Evolutionary conservation across 495 filamentous ascomycete species (phyloP).

Genomic region (Neurospora pannonica): DNA sequence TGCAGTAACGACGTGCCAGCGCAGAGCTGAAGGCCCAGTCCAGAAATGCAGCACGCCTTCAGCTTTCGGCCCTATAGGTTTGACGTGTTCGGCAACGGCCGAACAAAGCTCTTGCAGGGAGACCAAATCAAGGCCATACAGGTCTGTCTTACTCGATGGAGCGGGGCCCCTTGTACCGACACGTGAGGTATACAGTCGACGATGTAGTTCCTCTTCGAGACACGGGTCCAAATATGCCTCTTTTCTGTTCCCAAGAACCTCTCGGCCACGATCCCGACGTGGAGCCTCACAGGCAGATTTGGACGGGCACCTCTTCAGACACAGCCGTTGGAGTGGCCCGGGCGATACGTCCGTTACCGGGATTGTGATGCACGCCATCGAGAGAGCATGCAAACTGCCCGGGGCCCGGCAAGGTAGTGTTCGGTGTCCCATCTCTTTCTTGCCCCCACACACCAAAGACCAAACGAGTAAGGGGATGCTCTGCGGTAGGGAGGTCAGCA

Average conservation of each 20-base stretch:
- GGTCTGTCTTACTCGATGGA: conserved; percentile 13
- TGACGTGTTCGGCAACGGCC: conserved; percentile 25
- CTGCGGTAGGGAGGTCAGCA: background rate
- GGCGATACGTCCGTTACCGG: conserved; percentile 11
- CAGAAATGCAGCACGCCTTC: conserved; percentile 9
- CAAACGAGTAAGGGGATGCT: background rate
- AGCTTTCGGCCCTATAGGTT: conserved; percentile 23
- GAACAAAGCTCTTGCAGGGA: conserved; percentile 19
- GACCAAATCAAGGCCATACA: conserved; percentile 20
- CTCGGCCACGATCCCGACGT: conserved; percentile 3
- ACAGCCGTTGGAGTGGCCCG: conserved; percentile 4
- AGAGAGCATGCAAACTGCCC: conserved; percentile 1
- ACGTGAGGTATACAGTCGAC: conserved; percentile 14
- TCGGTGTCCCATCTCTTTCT: background rate
- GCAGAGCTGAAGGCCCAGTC: conserved; percentile 6
- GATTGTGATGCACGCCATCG: conserved; percentile 7
- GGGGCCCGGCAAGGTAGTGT: background rate
- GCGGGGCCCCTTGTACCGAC: conserved; percentile 12
- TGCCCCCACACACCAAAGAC: background rate
- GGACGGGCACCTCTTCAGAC: conserved; percentile 1
- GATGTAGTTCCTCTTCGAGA: conserved; percentile 3
- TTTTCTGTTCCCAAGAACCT: conserved; percentile 3
- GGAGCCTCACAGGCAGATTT: conserved; percentile 1
- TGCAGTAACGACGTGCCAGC: conserved; percentile 4
- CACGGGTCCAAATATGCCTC: background rate